Evolutionary conservation across 1,139 yeast genomes (phyloP), one percentile per base, ranked within the genome.

Genomic region (Yamadazyma sp.): DNA sequence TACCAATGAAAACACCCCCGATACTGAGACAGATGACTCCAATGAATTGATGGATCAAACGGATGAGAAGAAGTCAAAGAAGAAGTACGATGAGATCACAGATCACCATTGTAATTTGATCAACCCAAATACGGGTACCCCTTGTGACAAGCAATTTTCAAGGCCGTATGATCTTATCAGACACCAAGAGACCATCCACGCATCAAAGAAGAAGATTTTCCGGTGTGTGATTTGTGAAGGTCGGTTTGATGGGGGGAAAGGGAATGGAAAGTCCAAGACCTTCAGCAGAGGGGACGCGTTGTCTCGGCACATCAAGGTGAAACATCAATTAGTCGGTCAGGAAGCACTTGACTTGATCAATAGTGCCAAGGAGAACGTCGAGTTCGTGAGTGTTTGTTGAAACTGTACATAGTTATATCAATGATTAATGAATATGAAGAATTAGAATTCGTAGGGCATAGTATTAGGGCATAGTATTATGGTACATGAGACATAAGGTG

Each of bases 281-380:
- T 72, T 72, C 44, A 68, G 75, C 4, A 58, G 77, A 53, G 75
- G 75, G 39, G 77, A 72, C 58, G 77, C 77, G 1, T 66, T 72
- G 47, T 69, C 75, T 1, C 61, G 77, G 46, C 77, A 72, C 49
- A 70, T 72, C 36, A 72, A 72, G 48, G 76, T 72, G 22, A 72
- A 72, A 51, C 77, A 72, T 54, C 72, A 69, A n/a, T 58, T 72
- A 42, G 64, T 61, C 25, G 77, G 77, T 15, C 55, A 66, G 42
- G 76, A 72, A 42, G 77, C 77, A 2, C 54, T 79, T 43, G 79
- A 79, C 40, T 79, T 86, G 34, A 81, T 85, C 50, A 81, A 82
- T 53, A 80, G 74, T 50, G 94, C 94, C 11, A 85, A 84, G 60
- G 85, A 78, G 50, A 79, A 85, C 56, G 88, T 84, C 39, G 92